Evolutionary conservation across 805 yeast species (phyloP).

Genomic region (Allodekkera sacchari): DNA sequence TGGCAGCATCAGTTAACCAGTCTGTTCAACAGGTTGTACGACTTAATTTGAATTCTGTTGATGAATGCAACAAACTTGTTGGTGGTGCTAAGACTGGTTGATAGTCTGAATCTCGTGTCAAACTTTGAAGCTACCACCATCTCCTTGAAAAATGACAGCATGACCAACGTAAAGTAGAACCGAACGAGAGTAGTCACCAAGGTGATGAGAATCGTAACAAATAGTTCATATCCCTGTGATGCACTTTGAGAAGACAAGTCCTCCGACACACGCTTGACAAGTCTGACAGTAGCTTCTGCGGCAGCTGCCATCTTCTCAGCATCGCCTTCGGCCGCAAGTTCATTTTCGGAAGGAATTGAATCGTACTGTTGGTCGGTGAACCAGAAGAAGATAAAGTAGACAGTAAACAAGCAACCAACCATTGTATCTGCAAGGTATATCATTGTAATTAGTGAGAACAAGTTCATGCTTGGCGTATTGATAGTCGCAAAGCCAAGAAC

Average conservation of each 20-base stretch:
- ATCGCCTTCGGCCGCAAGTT: background rate
- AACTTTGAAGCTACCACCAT: slow-evolving; percentile 40
- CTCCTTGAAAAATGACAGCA: slow-evolving; percentile 52
- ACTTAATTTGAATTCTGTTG: slow-evolving; percentile 9
- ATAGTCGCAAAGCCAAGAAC: slow-evolving; percentile 47
- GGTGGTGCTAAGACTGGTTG: slow-evolving; percentile 8
- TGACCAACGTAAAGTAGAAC: slow-evolving; percentile 50
- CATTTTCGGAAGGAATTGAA: slow-evolving; percentile 6
- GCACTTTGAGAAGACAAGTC: slow-evolving; percentile 49
- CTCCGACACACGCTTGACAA: slow-evolving; percentile 13
- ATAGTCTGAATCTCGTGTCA: slow-evolving; percentile 18
- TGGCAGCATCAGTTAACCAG: slow-evolving; percentile 7
- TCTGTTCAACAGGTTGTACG: slow-evolving; percentile 13
- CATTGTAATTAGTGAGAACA: slow-evolving; percentile 54
- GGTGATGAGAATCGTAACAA: slow-evolving; percentile 45
- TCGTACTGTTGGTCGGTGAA: slow-evolving; percentile 29
- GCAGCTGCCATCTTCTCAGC: slow-evolving; percentile 6
- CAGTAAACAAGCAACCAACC: slow-evolving; percentile 57
- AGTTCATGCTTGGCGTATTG: slow-evolving; percentile 47
- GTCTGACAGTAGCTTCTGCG: slow-evolving; percentile 5
- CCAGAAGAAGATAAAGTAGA: slow-evolving; percentile 73
- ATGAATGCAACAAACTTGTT: slow-evolving; percentile 5
- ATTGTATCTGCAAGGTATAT: slow-evolving; percentile 62
- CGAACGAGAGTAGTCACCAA: slow-evolving; percentile 39
- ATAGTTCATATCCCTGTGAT: slow-evolving; percentile 47